Evolutionary conservation across 495 filamentous ascomycete species (phyloP).

Genomic region (Lasiosphaeria ovina): DNA sequence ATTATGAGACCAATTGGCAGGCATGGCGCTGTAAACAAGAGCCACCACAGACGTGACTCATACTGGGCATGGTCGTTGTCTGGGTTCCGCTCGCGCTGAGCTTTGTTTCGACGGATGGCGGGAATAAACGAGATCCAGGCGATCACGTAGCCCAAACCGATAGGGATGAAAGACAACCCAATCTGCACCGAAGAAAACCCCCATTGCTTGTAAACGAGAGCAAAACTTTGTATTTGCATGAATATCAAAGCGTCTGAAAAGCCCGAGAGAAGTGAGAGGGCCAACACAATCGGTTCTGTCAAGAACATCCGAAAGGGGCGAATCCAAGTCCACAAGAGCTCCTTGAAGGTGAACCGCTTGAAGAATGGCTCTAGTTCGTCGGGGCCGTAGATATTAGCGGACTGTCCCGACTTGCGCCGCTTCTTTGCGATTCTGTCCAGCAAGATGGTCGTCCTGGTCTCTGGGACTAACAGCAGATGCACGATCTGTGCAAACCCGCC

Average conservation of each 20-base stretch:
- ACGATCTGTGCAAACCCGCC: constrained; percentile 63
- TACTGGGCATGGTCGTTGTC: constrained; percentile 60
- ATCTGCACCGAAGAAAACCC: constrained; percentile 52
- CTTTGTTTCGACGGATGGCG: constrained; percentile 56
- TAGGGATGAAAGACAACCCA: constrained; percentile 63
- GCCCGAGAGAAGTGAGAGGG: constrained; percentile 68
- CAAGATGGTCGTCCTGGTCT: constrained; percentile 66
- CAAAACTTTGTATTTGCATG: constrained; percentile 70
- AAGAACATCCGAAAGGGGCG: constrained; percentile 79
- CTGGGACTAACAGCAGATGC: constrained; percentile 65
- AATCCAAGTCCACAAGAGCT: constrained; percentile 60
- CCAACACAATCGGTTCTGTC: constrained; percentile 72
- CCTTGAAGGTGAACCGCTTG: constrained; percentile 50
- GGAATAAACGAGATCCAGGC: constrained; percentile 65
- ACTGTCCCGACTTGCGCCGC: constrained; percentile 53
- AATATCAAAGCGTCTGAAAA: constrained; percentile 82
- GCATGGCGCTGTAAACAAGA: constrained; percentile 63
- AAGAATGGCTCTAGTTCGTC: constrained; percentile 55
- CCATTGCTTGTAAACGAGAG: constrained; percentile 64
- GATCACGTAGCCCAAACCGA: constrained; percentile 63
- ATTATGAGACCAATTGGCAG: constrained; percentile 66
- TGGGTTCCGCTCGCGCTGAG: constrained; percentile 49
- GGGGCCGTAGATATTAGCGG: constrained; percentile 60
- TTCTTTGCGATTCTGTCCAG: constrained; percentile 66
- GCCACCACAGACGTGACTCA: constrained; percentile 54